A percentile compares a stretch with the other conserved stretches of the same genome.
phyloP scores from a whole-genome alignment of 305 asterid genomes.

The Fraxinus albicans region DNA sequence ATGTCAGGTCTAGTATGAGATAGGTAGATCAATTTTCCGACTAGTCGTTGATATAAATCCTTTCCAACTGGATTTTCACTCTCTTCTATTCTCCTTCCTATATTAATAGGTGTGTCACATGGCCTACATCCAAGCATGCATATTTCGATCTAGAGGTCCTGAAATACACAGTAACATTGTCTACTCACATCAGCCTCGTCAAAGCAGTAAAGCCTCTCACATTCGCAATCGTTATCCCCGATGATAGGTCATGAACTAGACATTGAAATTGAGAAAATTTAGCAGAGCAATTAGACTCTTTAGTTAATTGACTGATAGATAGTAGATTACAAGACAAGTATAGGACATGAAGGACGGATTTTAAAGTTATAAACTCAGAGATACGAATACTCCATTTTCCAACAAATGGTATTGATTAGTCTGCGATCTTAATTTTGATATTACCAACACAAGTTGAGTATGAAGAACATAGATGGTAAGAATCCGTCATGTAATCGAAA shows the following conservation, averaged over 20 bases:
- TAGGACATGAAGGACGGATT: neutral
- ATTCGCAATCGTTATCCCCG: neutral
- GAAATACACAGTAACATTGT: neutral
- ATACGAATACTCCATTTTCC: neutral
- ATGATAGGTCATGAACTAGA: neutral
- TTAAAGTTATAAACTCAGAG: neutral
- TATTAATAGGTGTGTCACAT: neutral
- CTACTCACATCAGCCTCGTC: neutral
- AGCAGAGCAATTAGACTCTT: neutral
- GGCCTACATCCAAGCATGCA: neutral
- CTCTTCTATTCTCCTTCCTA: neutral
- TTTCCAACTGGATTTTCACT: neutral
- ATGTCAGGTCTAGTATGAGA: neutral
- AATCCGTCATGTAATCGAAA: too few species aligned
- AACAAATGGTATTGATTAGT: too few species aligned
- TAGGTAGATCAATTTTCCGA: neutral
- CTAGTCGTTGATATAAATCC: neutral
- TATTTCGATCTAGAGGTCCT: neutral
- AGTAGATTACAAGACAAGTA: neutral
- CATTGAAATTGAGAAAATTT: neutral
- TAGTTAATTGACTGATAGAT: neutral
- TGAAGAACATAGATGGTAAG: too few species aligned
- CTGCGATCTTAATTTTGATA: too few species aligned
- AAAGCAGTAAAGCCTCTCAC: neutral
- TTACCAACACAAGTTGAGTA: too few species aligned